Evolutionary conservation across 1,284 basidiomycete genomes (phyloP).

Genomic region (Vanrija sp.): DNA sequence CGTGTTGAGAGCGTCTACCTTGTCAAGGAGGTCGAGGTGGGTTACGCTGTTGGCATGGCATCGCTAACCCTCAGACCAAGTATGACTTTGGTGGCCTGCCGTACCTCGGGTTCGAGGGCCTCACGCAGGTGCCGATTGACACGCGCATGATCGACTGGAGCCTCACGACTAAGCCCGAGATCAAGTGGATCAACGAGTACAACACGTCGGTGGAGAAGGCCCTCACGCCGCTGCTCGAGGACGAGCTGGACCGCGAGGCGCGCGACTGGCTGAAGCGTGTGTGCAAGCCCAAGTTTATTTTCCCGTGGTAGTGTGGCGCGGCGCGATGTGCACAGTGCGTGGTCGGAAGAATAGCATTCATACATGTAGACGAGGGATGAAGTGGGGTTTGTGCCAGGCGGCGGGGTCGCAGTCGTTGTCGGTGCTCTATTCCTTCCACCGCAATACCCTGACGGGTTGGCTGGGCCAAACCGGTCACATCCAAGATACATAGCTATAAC

Average conservation of each 20-base stretch:
- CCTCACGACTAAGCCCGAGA: constrained; percentile 81
- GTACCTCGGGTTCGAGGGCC: constrained; percentile 81
- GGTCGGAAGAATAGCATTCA: too few species aligned
- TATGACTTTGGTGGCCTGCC: constrained; percentile 63
- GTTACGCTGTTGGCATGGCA: constrained; percentile 29
- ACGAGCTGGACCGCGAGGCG: constrained; percentile 36
- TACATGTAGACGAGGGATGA: too few species aligned
- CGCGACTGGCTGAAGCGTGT: constrained; percentile 44
- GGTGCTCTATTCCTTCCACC: too few species aligned
- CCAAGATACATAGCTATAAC: too few species aligned
- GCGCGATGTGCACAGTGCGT: too few species aligned
- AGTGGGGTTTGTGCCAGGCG: too few species aligned
- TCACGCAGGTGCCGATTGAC: constrained; percentile 91
- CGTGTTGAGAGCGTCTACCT: constrained; percentile 79
- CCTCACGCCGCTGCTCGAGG: constrained; percentile 62
- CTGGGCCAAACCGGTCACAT: too few species aligned
- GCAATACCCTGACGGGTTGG: too few species aligned
- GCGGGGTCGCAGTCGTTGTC: too few species aligned
- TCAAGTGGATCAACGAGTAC: constrained; percentile 86
- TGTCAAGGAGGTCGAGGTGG: constrained; percentile 64
- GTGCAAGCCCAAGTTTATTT: constrained; percentile 43
- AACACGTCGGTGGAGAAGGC: constrained; percentile 71
- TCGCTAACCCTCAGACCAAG: constrained; percentile 12
- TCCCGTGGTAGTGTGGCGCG: constrained; percentile 28
- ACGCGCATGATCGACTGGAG: constrained; percentile 79